phyloP scores from a whole-genome alignment of 2,329 filamentous ascomycete species.

The Diplodia scrobiculata region DNA sequence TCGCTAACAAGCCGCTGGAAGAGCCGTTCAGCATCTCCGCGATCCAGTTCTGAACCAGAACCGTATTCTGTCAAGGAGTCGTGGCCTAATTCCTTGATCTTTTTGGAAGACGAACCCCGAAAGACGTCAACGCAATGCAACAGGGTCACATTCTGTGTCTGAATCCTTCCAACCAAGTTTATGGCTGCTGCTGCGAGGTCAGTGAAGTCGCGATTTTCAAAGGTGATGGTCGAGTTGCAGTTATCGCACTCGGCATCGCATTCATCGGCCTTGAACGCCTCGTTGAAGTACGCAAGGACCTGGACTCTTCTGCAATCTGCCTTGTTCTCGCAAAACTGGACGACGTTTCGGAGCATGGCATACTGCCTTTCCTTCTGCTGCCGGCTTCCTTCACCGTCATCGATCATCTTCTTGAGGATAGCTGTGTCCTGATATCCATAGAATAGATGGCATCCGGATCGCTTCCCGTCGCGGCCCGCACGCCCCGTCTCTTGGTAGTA shows the following conservation, averaged over 20 bases:
- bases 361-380: constrained; percentile 71
- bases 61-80: constrained; percentile 63
- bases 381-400: constrained; percentile 69
- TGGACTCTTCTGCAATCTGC: constrained; percentile 84
- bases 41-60: constrained; percentile 67
- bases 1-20: constrained; percentile 75
- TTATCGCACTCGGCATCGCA: constrained; percentile 85
- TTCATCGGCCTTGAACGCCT: constrained; percentile 70
- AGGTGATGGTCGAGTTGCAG: constrained; percentile 71
- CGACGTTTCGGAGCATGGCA: constrained; percentile 81
- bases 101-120: constrained; percentile 66
- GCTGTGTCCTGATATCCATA: constrained; percentile 79
- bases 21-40: constrained; percentile 79
- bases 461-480: constrained; percentile 85
- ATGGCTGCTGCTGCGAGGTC: constrained; percentile 72
- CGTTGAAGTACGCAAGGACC: constrained; percentile 91
- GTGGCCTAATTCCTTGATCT: constrained; percentile 53
- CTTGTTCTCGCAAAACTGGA: constrained; percentile 86
- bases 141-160: constrained; percentile 66
- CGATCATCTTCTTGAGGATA: constrained; percentile 76
- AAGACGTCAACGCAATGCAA: constrained; percentile 83
- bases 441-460: constrained; percentile 86
- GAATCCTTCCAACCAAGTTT: constrained; percentile 62
- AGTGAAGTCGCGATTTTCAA: constrained; percentile 76
- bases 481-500: constrained; percentile 98